Percentiles rank a stretch among this genome's conserved stretches.
Conservation (phyloP, 345 rosid species). For the Viola odorata region DNA sequence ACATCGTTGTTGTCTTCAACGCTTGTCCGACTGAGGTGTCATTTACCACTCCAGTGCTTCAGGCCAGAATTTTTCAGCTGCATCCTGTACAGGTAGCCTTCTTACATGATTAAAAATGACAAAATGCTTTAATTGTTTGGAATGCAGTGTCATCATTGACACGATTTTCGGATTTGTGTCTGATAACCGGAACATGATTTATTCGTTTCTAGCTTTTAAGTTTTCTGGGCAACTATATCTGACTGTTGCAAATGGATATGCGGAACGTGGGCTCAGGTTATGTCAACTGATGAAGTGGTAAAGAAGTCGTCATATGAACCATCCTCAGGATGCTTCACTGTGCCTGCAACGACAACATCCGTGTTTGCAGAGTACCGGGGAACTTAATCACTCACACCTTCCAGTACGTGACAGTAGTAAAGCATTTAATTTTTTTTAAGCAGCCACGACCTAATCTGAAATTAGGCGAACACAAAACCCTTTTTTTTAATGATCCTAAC, state of each 20-base stretch:
- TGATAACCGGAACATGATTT: neutral
- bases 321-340: slow-evolving; percentile 45
- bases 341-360: slow-evolving; percentile 60
- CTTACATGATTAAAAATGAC: neutral
- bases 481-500: too few relatives aligned
- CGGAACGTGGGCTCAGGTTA: slow-evolving; percentile 30
- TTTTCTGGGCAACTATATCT: neutral
- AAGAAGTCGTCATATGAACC: slow-evolving; percentile 57
- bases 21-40: slow-evolving; percentile 55
- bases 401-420: too few relatives aligned
- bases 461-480: too few relatives aligned
- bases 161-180: too few relatives aligned
- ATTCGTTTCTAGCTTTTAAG: neutral
- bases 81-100: slow-evolving; percentile 72
- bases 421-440: too few relatives aligned
- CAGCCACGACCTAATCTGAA: too few relatives aligned
- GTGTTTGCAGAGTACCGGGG: slow-evolving; percentile 64
- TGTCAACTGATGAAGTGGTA: slow-evolving; percentile 53
- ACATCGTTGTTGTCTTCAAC: slow-evolving; percentile 65
- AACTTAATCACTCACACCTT: too few relatives aligned
- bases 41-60: slow-evolving; percentile 37
- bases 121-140: neutral
- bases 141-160: neutral
- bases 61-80: slow-evolving; percentile 46
- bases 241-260: neutral